Conservation (phyloP, 2,329 filamentous ascomycete genomes). For the Diaporthe batatas region DNA sequence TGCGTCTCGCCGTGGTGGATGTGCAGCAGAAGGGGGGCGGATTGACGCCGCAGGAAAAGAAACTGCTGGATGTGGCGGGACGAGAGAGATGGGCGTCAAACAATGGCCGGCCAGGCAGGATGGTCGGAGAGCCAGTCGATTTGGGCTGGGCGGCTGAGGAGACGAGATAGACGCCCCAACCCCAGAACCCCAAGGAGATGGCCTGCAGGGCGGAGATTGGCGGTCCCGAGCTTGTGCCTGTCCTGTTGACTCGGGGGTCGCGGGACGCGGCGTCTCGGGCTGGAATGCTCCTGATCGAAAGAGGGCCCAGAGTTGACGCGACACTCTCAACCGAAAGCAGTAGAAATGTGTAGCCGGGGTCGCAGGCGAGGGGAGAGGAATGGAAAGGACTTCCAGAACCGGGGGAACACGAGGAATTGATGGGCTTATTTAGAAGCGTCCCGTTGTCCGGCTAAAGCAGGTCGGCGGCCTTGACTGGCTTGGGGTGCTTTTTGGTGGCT, state of each 20-base stretch:
- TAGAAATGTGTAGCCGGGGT: background rate
- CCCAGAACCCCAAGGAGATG: constrained; percentile 10
- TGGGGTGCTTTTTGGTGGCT: constrained; percentile 26
- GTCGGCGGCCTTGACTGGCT: constrained; percentile 20
- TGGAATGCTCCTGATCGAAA: constrained; percentile 34
- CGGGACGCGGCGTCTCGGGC: constrained; percentile 20
- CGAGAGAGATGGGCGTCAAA: constrained; percentile 42
- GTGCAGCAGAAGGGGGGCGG: constrained; percentile 33
- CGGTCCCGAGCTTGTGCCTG: constrained; percentile 21
- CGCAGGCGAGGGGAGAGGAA: constrained; percentile 31
- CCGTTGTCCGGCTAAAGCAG: constrained; percentile 21
- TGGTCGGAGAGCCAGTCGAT: constrained; percentile 35
- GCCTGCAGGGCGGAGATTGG: constrained; percentile 32
- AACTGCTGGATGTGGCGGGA: constrained; percentile 37
- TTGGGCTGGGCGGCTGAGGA: constrained; percentile 37
- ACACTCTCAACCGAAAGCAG: constrained; percentile 16
- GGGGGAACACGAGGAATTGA: constrained; percentile 19
- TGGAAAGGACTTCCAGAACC: constrained; percentile 9
- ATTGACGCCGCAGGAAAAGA: constrained; percentile 35
- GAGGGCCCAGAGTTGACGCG: constrained; percentile 21
- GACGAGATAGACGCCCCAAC: constrained; percentile 42
- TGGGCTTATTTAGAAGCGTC: constrained; percentile 9
- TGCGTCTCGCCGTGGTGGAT: constrained; percentile 37
- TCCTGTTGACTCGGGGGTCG: constrained; percentile 16
- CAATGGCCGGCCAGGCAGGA: constrained; percentile 34